Percentiles rank a stretch among this genome's conserved stretches.
phyloP scores from a whole-genome alignment of 2,329 filamentous ascomycete genomes.

The Stemphylium vesicarium region DNA sequence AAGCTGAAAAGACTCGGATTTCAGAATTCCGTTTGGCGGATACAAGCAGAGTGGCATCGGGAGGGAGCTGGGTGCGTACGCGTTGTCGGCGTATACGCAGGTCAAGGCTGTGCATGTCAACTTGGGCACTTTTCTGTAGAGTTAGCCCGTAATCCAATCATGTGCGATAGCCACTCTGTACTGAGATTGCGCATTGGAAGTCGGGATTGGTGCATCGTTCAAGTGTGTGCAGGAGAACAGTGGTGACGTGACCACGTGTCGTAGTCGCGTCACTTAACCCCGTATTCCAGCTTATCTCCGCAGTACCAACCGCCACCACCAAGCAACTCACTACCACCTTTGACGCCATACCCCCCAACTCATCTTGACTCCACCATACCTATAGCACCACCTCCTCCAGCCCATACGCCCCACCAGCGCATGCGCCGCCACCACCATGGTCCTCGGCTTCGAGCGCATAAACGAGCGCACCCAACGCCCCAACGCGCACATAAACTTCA shows the following conservation, averaged over 20 bases:
- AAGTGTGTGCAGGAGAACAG: too few species aligned
- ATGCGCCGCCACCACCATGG: constrained; percentile 61
- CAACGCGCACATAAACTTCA: constrained; percentile 81
- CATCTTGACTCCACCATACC: not conserved
- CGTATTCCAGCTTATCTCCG: constrained; percentile 3
- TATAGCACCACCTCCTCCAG: not conserved
- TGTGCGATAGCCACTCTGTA: too few species aligned
- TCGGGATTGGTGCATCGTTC: not conserved
- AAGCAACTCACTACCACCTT: not conserved
- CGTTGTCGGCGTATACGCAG: too few species aligned
- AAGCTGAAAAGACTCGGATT: too few species aligned
- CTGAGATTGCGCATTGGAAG: not conserved
- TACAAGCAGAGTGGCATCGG: too few species aligned
- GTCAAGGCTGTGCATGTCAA: too few species aligned
- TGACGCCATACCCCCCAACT: not conserved
- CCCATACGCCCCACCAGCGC: not conserved
- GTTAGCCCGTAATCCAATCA: too few species aligned
- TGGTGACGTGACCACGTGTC: constrained; percentile 1
- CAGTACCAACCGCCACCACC: not conserved
- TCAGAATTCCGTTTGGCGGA: too few species aligned
- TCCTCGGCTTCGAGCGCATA: constrained; percentile 76
- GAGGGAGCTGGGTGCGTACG: too few species aligned
- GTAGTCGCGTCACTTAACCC: constrained; percentile 8
- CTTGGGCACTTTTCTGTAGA: too few species aligned
- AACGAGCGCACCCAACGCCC: constrained; percentile 78